A percentile compares a stretch with the other conserved stretches of the same genome.
phyloP scores from a whole-genome alignment of 306 rosid species.

The Arachis hypogaea region DNA sequence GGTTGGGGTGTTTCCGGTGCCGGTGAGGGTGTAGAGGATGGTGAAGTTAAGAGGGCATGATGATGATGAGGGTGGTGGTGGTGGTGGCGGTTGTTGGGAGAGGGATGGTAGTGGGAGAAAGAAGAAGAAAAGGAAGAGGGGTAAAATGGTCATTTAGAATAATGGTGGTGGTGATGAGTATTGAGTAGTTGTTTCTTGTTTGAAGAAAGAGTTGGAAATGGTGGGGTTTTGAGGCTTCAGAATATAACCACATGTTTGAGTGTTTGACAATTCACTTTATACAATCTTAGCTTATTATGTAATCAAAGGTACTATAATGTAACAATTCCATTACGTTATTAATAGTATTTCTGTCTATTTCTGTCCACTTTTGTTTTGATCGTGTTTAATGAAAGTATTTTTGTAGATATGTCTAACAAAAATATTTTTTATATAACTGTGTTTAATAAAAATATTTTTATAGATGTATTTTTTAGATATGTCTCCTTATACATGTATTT shows the following conservation, averaged over 20 bases:
- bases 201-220: background rate
- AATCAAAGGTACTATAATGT: too few species aligned
- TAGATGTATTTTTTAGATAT: too few species aligned
- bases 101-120: background rate
- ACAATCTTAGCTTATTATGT: too few species aligned
- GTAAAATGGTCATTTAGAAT: background rate
- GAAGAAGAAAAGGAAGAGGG: slow-evolving; percentile 2
- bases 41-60: slow-evolving; percentile 78
- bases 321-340: too few species aligned
- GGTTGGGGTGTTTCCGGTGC: slow-evolving; percentile 12
- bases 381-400: too few species aligned
- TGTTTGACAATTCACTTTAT: too few species aligned
- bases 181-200: background rate
- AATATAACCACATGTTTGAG: background rate
- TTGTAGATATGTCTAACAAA: too few species aligned
- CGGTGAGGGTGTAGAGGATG: slow-evolving; percentile 47
- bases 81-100: background rate
- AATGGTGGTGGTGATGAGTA: background rate
- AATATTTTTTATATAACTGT: too few species aligned
- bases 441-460: too few species aligned
- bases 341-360: too few species aligned
- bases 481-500: too few species aligned
- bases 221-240: background rate
- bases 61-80: background rate
- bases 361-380: too few species aligned